These are phyloP conservation scores for Beta lomatogona DNA, from an alignment of 179 eudicot species.

Conservation along the genomic window DNA sequence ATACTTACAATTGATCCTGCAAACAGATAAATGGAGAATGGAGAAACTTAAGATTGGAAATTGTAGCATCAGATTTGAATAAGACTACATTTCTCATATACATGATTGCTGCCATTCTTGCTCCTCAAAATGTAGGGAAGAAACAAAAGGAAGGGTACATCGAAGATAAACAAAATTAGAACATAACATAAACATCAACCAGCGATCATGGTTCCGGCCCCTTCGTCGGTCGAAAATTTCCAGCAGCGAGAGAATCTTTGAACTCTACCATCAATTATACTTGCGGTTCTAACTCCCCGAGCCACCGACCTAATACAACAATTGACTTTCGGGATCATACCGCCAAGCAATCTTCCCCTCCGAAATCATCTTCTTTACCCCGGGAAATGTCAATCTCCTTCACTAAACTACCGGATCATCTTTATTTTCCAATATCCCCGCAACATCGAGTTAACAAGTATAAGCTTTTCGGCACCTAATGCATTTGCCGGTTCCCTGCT, in stretches of 20 bases:
- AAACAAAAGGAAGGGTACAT: not conserved
- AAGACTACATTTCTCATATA: constrained; percentile 3
- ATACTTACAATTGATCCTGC: too few species aligned
- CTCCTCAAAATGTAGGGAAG: not conserved
- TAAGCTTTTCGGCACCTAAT: constrained; percentile 77
- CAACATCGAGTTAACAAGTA: constrained; percentile 83
- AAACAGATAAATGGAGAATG: too few species aligned
- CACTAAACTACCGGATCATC: constrained; percentile 64
- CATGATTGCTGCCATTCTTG: not conserved
- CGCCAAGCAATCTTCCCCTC: constrained; percentile 74
- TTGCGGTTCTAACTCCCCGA: constrained; percentile 80
- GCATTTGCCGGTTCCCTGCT: constrained; percentile 92
- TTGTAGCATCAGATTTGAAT: not conserved
- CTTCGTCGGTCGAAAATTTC: constrained; percentile 76
- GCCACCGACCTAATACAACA: constrained; percentile 79
- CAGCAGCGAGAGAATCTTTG: constrained; percentile 69
- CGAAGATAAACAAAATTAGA: not conserved
- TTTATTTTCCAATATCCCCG: constrained; percentile 70
- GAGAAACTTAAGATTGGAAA: not conserved
- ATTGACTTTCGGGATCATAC: constrained; percentile 93
- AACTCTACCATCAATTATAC: constrained; percentile 82
- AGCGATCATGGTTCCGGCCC: constrained; percentile 85
- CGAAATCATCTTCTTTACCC: constrained; percentile 56
- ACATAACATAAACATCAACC: constrained; percentile 40
- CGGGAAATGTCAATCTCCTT: constrained; percentile 73